phyloP scores from a whole-genome alignment of 345 rosid genomes.

The Draba incana region DNA sequence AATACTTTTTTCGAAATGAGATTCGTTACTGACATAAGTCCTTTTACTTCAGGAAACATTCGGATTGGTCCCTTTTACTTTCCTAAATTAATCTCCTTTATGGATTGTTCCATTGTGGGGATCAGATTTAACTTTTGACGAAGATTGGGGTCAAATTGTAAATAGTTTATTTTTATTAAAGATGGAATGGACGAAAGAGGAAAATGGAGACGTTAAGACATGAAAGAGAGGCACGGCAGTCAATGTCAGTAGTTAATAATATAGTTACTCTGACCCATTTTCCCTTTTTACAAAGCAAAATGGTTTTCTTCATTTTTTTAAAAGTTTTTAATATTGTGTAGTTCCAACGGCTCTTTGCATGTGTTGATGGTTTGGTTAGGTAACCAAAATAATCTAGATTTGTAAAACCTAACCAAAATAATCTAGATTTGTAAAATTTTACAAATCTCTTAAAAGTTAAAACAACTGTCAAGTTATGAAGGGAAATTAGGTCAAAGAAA shows the following conservation, averaged over 20 bases:
- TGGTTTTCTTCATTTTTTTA: neutral
- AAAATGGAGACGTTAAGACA: slow-evolving; percentile 24
- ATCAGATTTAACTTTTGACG: neutral
- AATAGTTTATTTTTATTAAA: neutral
- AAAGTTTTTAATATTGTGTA: neutral
- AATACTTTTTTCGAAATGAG: neutral
- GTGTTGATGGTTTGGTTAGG: too few species aligned
- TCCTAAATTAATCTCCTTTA: neutral
- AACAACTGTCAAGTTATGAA: too few species aligned
- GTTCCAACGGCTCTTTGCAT: neutral
- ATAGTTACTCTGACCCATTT: neutral
- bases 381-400: too few species aligned
- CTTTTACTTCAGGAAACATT: neutral
- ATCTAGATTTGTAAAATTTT: too few species aligned
- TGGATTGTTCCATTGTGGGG: neutral
- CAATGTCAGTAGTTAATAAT: slow-evolving; percentile 25
- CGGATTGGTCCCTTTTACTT: neutral
- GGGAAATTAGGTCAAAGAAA: too few species aligned
- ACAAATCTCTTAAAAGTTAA: too few species aligned
- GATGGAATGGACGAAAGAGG: neutral
- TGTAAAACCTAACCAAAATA: too few species aligned
- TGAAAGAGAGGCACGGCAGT: slow-evolving; percentile 17
- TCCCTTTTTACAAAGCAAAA: slow-evolving; percentile 14
- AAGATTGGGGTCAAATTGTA: neutral
- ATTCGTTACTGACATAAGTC: neutral